Base-by-base conservation (phyloP, 2,329 filamentous ascomycete genomes). In the Fonsecaea nubica region DNA sequence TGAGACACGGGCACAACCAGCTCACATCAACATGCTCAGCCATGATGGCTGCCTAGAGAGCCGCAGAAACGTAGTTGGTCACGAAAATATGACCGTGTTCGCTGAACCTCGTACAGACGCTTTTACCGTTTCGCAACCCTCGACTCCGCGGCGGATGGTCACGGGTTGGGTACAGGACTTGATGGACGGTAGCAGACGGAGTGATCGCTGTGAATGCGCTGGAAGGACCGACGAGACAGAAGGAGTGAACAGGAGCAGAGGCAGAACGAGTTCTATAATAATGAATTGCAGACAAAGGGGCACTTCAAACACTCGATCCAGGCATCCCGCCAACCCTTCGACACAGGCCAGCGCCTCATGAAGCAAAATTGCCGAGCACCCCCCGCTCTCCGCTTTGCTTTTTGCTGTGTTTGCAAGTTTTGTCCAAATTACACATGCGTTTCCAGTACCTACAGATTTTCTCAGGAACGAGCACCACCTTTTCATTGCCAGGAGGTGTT, bases 21-120 rank as follows among this genome's bases (percentile, higher is more conserved):
- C 75, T 70, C 72, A 82, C 80, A 71, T 82, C 80, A 21, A 78
- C 48, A 33, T 61, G 75, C 62, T 81, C 80, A 56, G 79, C 76
- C 80, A 82, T 82, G 36, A 57, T 74, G 65, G 35, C 30, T n/a
- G 53, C 18, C 30, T 55, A 13, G 21, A 50, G 25, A 25, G 35
- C 55, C 10, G 55, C 10, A 15, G 10, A 38, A 30, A 35, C 30
- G 32, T 30, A 30, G 36, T 8, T 30, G 35, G 4, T 8, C 35
- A 33, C 32, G 21, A 8, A 15, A 12, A 30, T 13, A 40, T 2
- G 40, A 45, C n/a, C n/a, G 15, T 45, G 35, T 38, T 36, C 4
- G 21, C 21, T 9, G 32, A 42, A 30, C n/a, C 30, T n/a, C 12
- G 55, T 25, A 13, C 18, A 21, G n/a, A 25, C 21, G 12, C 18